A percentile compares a stretch with the other conserved stretches of the same genome.
Conservation (phyloP, 2,329 filamentous ascomycete species). For the Passalora sequoiae region DNA sequence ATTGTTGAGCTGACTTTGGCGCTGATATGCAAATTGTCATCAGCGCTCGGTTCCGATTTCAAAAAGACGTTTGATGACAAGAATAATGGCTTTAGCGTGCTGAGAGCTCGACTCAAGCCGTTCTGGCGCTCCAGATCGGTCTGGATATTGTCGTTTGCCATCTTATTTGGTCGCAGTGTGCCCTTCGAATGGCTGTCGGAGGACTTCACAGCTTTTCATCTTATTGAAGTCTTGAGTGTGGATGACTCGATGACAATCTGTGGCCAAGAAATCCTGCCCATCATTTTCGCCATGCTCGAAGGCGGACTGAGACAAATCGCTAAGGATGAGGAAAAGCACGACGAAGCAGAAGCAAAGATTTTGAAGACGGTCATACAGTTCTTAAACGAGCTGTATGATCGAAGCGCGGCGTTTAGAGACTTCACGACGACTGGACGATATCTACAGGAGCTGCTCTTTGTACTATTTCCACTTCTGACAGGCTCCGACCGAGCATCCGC, state of each 20-base stretch:
- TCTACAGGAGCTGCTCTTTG: constrained; percentile 68
- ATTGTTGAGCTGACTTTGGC: constrained; percentile 75
- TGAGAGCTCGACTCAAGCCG: constrained; percentile 72
- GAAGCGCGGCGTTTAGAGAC: constrained; percentile 72
- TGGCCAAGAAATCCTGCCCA: constrained; percentile 71
- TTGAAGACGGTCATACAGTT: constrained; percentile 75
- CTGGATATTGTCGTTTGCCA: constrained; percentile 83
- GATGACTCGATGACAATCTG: constrained; percentile 59
- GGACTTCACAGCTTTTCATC: constrained; percentile 66
- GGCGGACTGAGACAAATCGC: constrained; percentile 70
- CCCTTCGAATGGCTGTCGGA: constrained; percentile 65
- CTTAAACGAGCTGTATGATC: constrained; percentile 69
- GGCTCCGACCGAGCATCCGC: constrained; percentile 78
- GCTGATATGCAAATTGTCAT: constrained; percentile 76
- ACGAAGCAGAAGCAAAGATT: constrained; percentile 50
- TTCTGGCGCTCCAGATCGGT: constrained; percentile 85
- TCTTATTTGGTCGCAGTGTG: constrained; percentile 80
- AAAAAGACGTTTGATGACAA: constrained; percentile 81
- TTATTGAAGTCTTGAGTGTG: constrained; percentile 65
- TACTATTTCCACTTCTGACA: constrained; percentile 82
- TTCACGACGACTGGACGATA: constrained; percentile 78
- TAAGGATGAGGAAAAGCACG: constrained; percentile 50
- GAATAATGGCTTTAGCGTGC: constrained; percentile 79
- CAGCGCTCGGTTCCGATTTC: constrained; percentile 76
- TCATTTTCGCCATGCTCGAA: constrained; percentile 82